Percentiles rank a stretch among this genome's conserved stretches.
phyloP scores from a whole-genome alignment of 73 alveolate species.

The Paraurostyla sp. region DNA sequence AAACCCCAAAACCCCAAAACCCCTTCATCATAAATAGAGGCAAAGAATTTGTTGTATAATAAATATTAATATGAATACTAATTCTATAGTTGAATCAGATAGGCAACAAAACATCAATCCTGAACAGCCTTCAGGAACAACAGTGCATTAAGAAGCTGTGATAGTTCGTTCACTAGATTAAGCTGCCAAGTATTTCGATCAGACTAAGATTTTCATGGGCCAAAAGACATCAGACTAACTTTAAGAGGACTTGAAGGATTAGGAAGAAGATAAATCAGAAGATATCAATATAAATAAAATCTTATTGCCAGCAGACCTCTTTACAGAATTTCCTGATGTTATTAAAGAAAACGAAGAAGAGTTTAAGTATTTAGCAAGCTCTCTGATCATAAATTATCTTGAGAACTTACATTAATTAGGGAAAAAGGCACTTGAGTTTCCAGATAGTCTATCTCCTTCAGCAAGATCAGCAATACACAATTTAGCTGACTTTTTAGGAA shows the following conservation, averaged over 20 bases:
- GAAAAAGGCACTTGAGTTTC: conserved; percentile 48
- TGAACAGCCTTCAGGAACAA: too few relatives aligned
- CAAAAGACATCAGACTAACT: background rate
- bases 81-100: too few relatives aligned
- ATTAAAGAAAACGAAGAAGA: conserved; percentile 4
- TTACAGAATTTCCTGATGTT: background rate
- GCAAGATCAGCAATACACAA: conserved; percentile 7
- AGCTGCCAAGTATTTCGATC: too few relatives aligned
- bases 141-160: too few relatives aligned
- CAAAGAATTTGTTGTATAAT: too few relatives aligned
- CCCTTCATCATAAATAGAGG: too few relatives aligned
- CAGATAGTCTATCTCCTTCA: background rate
- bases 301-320: background rate
- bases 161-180: too few relatives aligned
- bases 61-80: too few relatives aligned
- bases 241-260: background rate
- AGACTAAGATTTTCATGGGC: too few relatives aligned
- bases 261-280: background rate
- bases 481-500: background rate
- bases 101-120: too few relatives aligned
- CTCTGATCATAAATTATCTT: background rate
- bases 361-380: background rate
- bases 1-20: too few relatives aligned
- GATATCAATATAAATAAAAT: background rate
- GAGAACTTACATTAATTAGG: background rate